Evolutionary conservation across 345 rosid species (phyloP).

Genomic region (Balakata baccata): DNA sequence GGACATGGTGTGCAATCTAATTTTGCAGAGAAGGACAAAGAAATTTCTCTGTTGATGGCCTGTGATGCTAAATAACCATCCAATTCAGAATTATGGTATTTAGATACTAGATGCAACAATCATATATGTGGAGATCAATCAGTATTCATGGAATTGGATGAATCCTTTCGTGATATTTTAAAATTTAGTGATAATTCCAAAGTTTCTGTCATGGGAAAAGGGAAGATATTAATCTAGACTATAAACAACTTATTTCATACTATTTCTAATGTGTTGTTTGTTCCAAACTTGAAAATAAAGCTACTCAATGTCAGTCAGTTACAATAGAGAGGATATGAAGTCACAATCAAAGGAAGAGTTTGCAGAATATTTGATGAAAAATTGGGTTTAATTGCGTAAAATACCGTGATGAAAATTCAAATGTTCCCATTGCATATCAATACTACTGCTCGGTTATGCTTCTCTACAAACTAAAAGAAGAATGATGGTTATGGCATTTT

Average conservation of each 20-base stretch:
- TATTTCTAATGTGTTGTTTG: background rate
- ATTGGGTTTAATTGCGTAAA: too few relatives aligned
- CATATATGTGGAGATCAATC: background rate
- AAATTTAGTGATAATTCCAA: background rate
- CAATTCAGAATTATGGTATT: background rate
- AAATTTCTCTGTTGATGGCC: too few relatives aligned
- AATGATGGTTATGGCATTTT: too few relatives aligned
- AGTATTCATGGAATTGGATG: background rate
- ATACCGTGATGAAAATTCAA: too few relatives aligned
- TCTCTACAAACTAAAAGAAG: too few relatives aligned
- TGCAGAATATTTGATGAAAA: background rate
- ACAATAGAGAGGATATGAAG: background rate
- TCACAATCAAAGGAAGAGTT: background rate
- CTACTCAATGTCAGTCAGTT: background rate
- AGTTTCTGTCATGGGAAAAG: background rate
- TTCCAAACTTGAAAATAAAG: background rate
- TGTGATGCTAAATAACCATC: too few relatives aligned
- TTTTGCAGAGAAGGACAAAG: too few relatives aligned
- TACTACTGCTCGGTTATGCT: too few relatives aligned
- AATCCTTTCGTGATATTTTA: too few relatives aligned
- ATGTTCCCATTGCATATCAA: too few relatives aligned
- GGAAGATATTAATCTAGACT: background rate
- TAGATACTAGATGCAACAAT: background rate
- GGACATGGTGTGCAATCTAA: too few relatives aligned
- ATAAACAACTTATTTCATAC: background rate